Evolutionary conservation across 495 filamentous ascomycete species (phyloP).

Genomic region (Collariella sp.): DNA sequence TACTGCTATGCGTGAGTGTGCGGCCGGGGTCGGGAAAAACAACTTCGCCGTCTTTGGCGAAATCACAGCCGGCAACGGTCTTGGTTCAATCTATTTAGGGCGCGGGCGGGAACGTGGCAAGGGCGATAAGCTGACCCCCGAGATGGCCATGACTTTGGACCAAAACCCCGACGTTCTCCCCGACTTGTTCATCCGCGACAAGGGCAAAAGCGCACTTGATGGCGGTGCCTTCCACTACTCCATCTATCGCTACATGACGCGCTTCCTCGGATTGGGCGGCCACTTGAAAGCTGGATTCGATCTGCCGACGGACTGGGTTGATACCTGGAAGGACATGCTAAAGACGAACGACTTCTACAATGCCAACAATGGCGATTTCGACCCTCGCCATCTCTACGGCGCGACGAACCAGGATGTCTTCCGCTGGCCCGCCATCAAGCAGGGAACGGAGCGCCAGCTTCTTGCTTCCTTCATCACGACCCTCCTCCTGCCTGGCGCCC

Average conservation of each 20-base stretch:
- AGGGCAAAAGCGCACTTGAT: slow-evolving; percentile 52
- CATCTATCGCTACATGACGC: slow-evolving; percentile 57
- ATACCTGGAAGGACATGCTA: slow-evolving; percentile 53
- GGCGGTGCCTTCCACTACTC: slow-evolving; percentile 64
- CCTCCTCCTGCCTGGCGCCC: slow-evolving; percentile 57
- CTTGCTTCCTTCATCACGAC: slow-evolving; percentile 58
- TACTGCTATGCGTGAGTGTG: slow-evolving; percentile 47
- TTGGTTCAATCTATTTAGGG: slow-evolving; percentile 59
- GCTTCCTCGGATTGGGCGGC: slow-evolving; percentile 59
- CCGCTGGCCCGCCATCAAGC: slow-evolving; percentile 59
- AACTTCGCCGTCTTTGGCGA: slow-evolving; percentile 62
- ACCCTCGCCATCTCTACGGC: slow-evolving; percentile 65
- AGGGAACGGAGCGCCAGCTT: slow-evolving; percentile 53
- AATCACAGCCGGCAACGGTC: slow-evolving; percentile 54
- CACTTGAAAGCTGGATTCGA: slow-evolving; percentile 53
- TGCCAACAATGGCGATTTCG: slow-evolving; percentile 56
- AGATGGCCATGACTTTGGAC: slow-evolving; percentile 25
- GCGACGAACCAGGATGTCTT: slow-evolving; percentile 68
- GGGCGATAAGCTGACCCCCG: slow-evolving; percentile 30
- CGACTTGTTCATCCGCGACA: slow-evolving; percentile 47
- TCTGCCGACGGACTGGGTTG: slow-evolving; percentile 52
- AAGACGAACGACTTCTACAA: slow-evolving; percentile 58
- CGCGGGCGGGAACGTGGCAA: slow-evolving; percentile 53
- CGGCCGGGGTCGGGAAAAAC: slow-evolving; percentile 45
- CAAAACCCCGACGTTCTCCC: slow-evolving; percentile 28